Percentiles rank a stretch among this genome's conserved stretches.
phyloP scores from a whole-genome alignment of 176 grass and related monocot species.

The Lolium rigidum region DNA sequence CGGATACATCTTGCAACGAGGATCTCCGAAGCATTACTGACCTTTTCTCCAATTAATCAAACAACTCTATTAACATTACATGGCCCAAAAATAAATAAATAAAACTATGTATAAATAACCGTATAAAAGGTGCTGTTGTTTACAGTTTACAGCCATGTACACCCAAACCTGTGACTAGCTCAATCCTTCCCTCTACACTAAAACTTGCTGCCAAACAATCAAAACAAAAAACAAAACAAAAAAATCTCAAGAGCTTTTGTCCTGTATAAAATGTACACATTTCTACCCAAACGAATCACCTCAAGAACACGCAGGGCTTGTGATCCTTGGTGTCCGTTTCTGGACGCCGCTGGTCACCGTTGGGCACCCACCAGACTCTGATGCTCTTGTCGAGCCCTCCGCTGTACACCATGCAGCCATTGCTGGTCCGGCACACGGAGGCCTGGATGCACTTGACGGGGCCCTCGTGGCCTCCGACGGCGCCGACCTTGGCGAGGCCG shows the following conservation, averaged over 20 bases:
- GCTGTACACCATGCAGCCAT: conserved; percentile 82
- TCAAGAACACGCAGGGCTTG: conserved; percentile 40
- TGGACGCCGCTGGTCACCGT: background rate
- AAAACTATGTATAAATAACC: background rate
- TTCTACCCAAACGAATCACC: conserved; percentile 16
- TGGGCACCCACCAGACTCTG: conserved; percentile 93
- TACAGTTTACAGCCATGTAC: background rate
- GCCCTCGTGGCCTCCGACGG: conserved; percentile 69
- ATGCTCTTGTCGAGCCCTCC: conserved; percentile 90
- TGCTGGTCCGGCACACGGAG: conserved; percentile 51
- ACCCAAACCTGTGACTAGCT: too few relatives aligned
- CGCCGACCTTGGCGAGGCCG: conserved; percentile 51
- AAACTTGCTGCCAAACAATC: conserved; percentile 2
- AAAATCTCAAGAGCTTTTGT: background rate
- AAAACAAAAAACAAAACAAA: background rate
- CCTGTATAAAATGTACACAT: background rate
- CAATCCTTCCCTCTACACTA: too few relatives aligned
- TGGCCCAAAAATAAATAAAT: background rate
- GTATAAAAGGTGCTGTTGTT: background rate
- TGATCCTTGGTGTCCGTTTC: conserved; percentile 16
- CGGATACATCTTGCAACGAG: background rate
- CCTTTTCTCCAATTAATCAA: background rate
- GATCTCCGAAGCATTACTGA: background rate
- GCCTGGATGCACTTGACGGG: conserved; percentile 91
- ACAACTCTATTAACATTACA: background rate